Evolutionary conservation across 805 yeast species (phyloP).

Genomic region (Schwanniomyces vanrijiae): DNA sequence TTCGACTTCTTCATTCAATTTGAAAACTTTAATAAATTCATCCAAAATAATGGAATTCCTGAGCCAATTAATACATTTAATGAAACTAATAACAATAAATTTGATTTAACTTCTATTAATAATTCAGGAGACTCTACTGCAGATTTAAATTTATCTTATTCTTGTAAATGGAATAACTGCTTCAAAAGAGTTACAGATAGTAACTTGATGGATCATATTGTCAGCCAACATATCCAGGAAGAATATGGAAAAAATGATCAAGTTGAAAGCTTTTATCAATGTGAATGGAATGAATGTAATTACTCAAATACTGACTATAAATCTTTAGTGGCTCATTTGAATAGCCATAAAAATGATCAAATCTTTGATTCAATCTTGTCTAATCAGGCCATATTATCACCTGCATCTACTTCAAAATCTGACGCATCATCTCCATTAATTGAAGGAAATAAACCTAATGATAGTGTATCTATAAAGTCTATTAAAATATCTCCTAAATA

Average conservation of each 20-base stretch:
- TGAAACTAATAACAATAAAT: not conserved
- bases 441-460: not conserved
- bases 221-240: constrained; percentile 52
- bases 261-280: constrained; percentile 27
- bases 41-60: not conserved
- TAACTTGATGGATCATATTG: constrained; percentile 31
- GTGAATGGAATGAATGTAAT: constrained; percentile 79
- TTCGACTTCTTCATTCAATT: constrained; percentile 39
- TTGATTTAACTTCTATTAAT: not conserved
- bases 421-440: constrained; percentile 5
- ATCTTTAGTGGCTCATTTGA: constrained; percentile 55
- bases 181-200: constrained; percentile 35
- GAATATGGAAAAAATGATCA: constrained; percentile 30
- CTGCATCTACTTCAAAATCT: constrained; percentile 7
- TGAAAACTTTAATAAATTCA: constrained; percentile 25
- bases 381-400: constrained; percentile 9
- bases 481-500: constrained; percentile 32
- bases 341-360: constrained; percentile 23
- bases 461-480: constrained; percentile 29
- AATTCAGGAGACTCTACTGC: not conserved
- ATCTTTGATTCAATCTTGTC: constrained; percentile 7
- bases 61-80: not conserved
- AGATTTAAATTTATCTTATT: constrained; percentile 3
- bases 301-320: constrained; percentile 54
- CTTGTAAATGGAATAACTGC: constrained; percentile 75